Evolutionary conservation across 1,284 basidiomycete genomes (phyloP), one percentile per base, ranked within the genome.

Genomic region (Coniferiporia weirii): DNA sequence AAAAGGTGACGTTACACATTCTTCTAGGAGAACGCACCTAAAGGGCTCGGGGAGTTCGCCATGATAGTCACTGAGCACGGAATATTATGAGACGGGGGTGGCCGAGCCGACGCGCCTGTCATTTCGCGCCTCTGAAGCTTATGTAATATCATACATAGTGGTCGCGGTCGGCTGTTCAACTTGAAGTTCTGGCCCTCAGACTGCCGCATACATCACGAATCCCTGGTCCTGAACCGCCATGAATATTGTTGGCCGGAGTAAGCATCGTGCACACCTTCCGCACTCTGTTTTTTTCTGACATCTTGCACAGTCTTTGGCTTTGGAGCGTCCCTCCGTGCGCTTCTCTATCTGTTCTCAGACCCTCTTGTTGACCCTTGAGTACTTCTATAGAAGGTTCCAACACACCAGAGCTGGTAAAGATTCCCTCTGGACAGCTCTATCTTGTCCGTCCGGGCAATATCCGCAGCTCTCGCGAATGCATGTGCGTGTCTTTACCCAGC

Each of bases 381-480:
- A 43, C 12, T 19, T 15, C 52, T 64, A 50, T 68, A 91, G 89
- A 89, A 70, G 87, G 90, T 72, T 84, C 88, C 56, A 91, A 94
- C 73, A 91, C 93, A 57, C 85, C 93, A 17, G 95, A 97, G 72
- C 82, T 99, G 54, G 93, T 97, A 54, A 96, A 97, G 77, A 91
- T 98, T 59, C 90, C 93, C 13, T 87, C 89, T 63, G 97, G 96
- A 2, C 88, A 95, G 69, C 83, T 99, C 34, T 96, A 90, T 74
- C 86, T 98, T 61, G 87, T 96, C 59, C 85, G 96, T 52, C 91
- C 93, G 44, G 93, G 91, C 61, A 91, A 89, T 65, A 88, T 97
- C 66, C 89, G 96, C 66, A 91, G 93, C 44, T 90, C 90, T 10
- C 79, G 95, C 66, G 96, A 98, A 79, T 99, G 97, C 93, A 97